Percentiles rank a stretch among this genome's conserved stretches.
Conservation (phyloP, 768 basidiomycete species). For the Phaeotremella fagi region DNA sequence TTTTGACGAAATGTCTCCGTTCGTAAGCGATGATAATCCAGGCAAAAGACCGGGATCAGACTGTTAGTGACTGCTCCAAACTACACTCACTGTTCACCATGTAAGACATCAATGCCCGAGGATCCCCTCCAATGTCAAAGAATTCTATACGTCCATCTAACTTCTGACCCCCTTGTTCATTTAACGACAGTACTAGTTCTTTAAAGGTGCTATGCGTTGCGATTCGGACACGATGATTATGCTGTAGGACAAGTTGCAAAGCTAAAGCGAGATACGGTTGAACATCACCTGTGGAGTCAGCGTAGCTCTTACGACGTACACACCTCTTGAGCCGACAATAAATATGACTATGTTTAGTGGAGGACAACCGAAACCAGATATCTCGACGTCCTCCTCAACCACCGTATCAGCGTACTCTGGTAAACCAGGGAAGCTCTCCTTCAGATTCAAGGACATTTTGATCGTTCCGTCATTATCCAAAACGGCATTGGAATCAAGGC, state of each 20-base stretch:
- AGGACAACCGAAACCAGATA: conserved; percentile 26
- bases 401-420: conserved; percentile 53
- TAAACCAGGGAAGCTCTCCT: conserved; percentile 55
- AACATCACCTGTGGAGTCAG: conserved; percentile 65
- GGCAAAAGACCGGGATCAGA: conserved; percentile 64
- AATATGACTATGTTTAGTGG: conserved; percentile 60
- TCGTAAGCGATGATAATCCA: conserved; percentile 57
- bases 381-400: conserved; percentile 54
- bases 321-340: conserved; percentile 64
- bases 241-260: conserved; percentile 51
- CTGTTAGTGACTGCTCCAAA: neutral
- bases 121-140: conserved; percentile 61
- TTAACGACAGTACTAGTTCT: conserved; percentile 55
- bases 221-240: conserved; percentile 60
- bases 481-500: conserved; percentile 33
- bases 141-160: conserved; percentile 53
- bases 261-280: conserved; percentile 64
- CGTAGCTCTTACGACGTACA: too few species aligned
- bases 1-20: conserved; percentile 61
- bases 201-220: conserved; percentile 62
- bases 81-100: conserved; percentile 64
- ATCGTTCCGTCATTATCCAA: conserved; percentile 44
- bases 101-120: conserved; percentile 64
- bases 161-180: conserved; percentile 23
- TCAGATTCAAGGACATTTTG: conserved; percentile 51